phyloP scores from a whole-genome alignment of 176 grass and related monocot species.

The Poa annua region DNA sequence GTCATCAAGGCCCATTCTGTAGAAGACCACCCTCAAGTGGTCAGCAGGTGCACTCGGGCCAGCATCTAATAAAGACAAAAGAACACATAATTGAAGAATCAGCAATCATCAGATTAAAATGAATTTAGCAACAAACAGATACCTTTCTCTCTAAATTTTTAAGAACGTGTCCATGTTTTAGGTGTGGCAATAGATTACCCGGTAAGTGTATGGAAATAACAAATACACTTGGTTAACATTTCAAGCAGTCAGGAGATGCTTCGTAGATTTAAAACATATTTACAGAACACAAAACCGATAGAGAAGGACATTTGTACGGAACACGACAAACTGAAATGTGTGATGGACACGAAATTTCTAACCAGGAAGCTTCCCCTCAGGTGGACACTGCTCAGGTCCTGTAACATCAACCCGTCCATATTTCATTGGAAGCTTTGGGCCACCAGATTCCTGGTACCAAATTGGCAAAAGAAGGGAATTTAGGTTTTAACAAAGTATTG shows the following conservation, averaged over 20 bases:
- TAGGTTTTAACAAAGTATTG: not conserved
- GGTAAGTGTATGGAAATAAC: conserved; percentile 1
- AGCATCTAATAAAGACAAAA: conserved; percentile 59
- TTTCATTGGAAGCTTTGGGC: conserved; percentile 91
- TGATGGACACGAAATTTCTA: conserved; percentile 31
- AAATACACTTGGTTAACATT: not conserved
- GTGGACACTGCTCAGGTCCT: conserved; percentile 90
- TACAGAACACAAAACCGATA: not conserved
- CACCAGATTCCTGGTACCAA: conserved; percentile 76
- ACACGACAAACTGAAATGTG: not conserved
- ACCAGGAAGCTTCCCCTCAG: conserved; percentile 98
- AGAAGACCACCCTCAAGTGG: conserved; percentile 89
- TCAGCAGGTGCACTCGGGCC: conserved; percentile 81
- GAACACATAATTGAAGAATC: conserved; percentile 29
- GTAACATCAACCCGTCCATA: conserved; percentile 91
- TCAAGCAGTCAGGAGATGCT: conserved; percentile 13
- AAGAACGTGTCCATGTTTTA: too few species aligned
- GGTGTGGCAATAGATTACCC: too few species aligned
- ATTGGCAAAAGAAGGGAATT: conserved; percentile 20
- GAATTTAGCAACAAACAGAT: conserved; percentile 1
- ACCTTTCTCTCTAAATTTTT: too few species aligned
- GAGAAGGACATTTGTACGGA: not conserved
- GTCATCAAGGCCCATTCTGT: conserved; percentile 96
- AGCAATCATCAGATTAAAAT: not conserved
- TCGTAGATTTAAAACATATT: not conserved